These are phyloP conservation scores for Gomphus sp. DNA, from an alignment of 1,284 basidiomycete genomes.

Conservation along the genomic window DNA sequence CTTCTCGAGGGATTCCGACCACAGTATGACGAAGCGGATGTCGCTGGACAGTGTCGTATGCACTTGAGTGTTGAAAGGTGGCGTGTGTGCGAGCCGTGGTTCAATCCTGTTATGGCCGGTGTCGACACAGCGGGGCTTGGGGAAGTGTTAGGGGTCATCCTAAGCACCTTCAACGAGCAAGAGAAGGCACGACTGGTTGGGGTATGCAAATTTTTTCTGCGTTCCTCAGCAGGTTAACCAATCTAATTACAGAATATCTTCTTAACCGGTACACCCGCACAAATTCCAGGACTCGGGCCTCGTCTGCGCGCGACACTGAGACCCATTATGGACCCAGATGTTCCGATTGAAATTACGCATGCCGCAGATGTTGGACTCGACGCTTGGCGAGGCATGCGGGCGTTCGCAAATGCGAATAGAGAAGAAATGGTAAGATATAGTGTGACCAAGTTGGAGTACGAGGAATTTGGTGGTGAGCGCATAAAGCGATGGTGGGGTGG, in stretches of 20 bases:
- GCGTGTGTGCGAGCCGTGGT: slow-evolving; percentile 90
- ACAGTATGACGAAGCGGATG: slow-evolving; percentile 59
- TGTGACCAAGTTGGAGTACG: slow-evolving; percentile 75
- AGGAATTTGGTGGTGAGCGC: slow-evolving; percentile 85
- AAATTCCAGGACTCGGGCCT: slow-evolving; percentile 60
- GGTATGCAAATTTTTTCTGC: slow-evolving; percentile 21
- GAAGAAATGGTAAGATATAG: slow-evolving; percentile 37
- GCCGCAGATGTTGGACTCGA: slow-evolving; percentile 67
- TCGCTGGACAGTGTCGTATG: slow-evolving; percentile 59
- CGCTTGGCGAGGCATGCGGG: slow-evolving; percentile 91
- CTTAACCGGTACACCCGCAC: slow-evolving; percentile 77
- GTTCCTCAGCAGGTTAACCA: neutral
- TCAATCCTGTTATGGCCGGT: slow-evolving; percentile 89
- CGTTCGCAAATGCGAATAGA: slow-evolving; percentile 60
- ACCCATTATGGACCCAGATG: slow-evolving; percentile 76
- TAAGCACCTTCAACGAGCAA: slow-evolving; percentile 52
- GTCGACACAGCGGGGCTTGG: slow-evolving; percentile 91
- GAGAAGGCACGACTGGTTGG: slow-evolving; percentile 48
- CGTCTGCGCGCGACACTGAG: slow-evolving; percentile 66
- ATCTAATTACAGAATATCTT: slow-evolving; percentile 66
- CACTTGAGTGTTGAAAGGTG: slow-evolving; percentile 93
- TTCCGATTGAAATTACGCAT: slow-evolving; percentile 49
- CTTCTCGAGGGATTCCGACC: slow-evolving; percentile 81
- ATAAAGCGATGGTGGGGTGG: slow-evolving; percentile 77
- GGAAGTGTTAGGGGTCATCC: slow-evolving; percentile 81